Evolutionary conservation across 129 eudicot species (phyloP).

Genomic region (Centrapalus pauciflorus): DNA sequence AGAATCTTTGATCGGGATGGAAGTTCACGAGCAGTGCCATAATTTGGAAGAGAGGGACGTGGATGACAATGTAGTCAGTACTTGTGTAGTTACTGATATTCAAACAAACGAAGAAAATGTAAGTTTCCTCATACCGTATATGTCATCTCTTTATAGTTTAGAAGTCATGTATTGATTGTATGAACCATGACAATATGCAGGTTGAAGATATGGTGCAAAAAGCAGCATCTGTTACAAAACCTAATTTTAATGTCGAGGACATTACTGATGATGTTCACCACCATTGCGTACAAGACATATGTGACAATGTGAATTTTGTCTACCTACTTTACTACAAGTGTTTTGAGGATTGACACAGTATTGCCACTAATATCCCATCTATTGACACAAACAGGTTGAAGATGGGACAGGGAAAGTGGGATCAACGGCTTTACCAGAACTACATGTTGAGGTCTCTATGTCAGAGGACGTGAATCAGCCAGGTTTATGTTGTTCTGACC

Average conservation of each 20-base stretch:
- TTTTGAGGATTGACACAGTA: neutral
- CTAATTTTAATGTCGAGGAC: slow-evolving; percentile 14
- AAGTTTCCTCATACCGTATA: slow-evolving; percentile 10
- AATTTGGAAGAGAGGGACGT: slow-evolving; percentile 15
- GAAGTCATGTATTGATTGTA: neutral
- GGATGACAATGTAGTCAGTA: slow-evolving; percentile 1
- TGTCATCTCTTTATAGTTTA: neutral
- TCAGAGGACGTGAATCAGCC: slow-evolving; percentile 10
- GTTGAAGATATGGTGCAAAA: slow-evolving; percentile 20
- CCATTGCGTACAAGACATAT: slow-evolving; percentile 15
- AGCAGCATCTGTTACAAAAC: slow-evolving; percentile 14
- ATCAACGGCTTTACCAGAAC: slow-evolving; percentile 25
- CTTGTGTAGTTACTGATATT: neutral
- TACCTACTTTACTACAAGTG: neutral
- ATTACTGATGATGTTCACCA: slow-evolving; percentile 9
- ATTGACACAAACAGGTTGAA: slow-evolving; percentile 29
- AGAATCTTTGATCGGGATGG: neutral
- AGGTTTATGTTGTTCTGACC: slow-evolving; percentile 23
- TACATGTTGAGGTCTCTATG: slow-evolving; percentile 19
- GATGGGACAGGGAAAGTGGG: slow-evolving; percentile 18
- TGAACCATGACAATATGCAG: slow-evolving; percentile 30
- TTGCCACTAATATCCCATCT: slow-evolving; percentile 3
- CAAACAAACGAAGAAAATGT: slow-evolving; percentile 23
- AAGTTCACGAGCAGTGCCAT: slow-evolving; percentile 1
- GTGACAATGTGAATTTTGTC: slow-evolving; percentile 30